phyloP scores from a whole-genome alignment of 106 monocot species.

The Chionographis japonica region DNA sequence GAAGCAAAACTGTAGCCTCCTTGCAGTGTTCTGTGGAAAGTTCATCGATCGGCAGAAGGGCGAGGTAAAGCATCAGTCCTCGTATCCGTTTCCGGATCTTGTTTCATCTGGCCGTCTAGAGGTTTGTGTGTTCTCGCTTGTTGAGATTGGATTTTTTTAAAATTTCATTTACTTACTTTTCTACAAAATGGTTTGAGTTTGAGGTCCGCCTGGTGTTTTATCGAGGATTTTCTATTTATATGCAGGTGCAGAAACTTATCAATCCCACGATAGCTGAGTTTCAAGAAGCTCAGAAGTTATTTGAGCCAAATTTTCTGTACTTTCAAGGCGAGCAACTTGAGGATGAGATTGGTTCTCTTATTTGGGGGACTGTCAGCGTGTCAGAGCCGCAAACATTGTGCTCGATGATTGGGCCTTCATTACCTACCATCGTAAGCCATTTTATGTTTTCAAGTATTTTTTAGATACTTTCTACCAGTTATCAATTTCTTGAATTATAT shows the following conservation, averaged over 20 bases:
- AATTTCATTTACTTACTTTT: neutral
- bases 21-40: conserved; percentile 69
- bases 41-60: conserved; percentile 18
- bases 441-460: neutral
- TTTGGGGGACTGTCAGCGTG: conserved; percentile 50
- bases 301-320: conserved; percentile 67
- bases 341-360: conserved; percentile 67
- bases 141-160: neutral
- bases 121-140: conserved; percentile 37
- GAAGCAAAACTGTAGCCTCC: conserved; percentile 67
- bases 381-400: conserved; percentile 56
- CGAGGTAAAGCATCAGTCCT: conserved; percentile 14
- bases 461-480: no score
- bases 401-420: conserved; percentile 55
- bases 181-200: conserved; percentile 4
- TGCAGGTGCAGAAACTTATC: conserved; percentile 81
- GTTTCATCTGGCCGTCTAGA: conserved; percentile 77
- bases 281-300: conserved; percentile 37
- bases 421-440: conserved; percentile 77
- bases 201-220: neutral
- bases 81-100: conserved; percentile 71
- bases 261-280: conserved; percentile 80
- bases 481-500: no score
- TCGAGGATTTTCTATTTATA: conserved; percentile 8
- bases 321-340: conserved; percentile 76